Base-by-base conservation (phyloP, 805 yeast species). In the Starmerella floris region DNA sequence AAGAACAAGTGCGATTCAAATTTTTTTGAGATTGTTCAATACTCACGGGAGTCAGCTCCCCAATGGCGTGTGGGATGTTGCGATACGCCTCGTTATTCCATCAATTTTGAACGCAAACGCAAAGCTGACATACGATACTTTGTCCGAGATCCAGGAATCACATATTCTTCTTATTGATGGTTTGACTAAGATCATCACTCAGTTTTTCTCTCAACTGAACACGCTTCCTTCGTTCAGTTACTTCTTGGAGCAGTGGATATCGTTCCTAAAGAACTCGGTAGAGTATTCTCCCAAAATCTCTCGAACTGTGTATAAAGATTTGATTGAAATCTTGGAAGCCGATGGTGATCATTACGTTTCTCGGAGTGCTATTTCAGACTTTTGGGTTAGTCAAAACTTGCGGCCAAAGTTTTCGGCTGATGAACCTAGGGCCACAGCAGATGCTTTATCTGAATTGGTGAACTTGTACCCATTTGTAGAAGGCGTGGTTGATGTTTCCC, bases 1-100 rank as follows among this genome's bases (percentile, higher is more conserved):
- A 0, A 70, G 93, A 47, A 85, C 84, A 53, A 95, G 95, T 2
- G 77, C 95, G 0, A 72, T 84, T 15, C 94, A 85, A 56, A 88
- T 95, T 0, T 77, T 87, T 50, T 83, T 84, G 61, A 74, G 87
- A 50, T 77, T 88, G 23, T 67, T 82, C 46, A 83, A 81, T 40
- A 73, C 87, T 3, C 83, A 80, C 57, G 79, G 83, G 0, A 54
- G 60, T 10, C 63, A 65, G 34, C 63, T 76, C 17, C 70, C 76
- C 0, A 64, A 74, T 2, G 55, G 49, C 15, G 61, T 58, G 1
- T 85, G 95, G 95, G 62, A 68, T 23, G 59, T 77, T n/a, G 71
- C 87, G 3, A 77, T 76, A 53, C 57, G 63, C 25, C 68, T 79
- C 30, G 83, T 83, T 1, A 66, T 87, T 6, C 68, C 72, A 0